phyloP scores from a whole-genome alignment of 2,329 filamentous ascomycete genomes.

The Purpureocillium lavendulum region DNA sequence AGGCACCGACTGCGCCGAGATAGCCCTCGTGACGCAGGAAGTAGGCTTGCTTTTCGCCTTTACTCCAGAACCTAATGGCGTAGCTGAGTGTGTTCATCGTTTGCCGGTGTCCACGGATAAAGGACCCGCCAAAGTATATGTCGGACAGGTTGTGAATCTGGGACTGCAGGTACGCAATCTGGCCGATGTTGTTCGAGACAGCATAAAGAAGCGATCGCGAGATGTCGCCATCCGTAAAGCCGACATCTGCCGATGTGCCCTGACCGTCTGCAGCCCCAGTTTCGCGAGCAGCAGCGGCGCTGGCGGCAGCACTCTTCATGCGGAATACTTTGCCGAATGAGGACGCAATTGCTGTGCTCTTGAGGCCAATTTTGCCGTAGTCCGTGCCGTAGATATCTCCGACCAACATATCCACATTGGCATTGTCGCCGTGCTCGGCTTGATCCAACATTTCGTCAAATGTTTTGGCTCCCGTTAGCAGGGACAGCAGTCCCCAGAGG shows the following conservation, averaged over 20 bases:
- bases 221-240: conserved; percentile 75
- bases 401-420: conserved; percentile 90
- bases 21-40: conserved; percentile 95
- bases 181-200: conserved; percentile 95
- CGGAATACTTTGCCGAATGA: conserved; percentile 96
- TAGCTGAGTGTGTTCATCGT: conserved; percentile 97
- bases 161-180: conserved; percentile 95
- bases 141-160: conserved; percentile 86
- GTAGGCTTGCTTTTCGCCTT: conserved; percentile 88
- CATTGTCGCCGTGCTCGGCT: conserved; percentile 86
- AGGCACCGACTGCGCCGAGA: conserved; percentile 86
- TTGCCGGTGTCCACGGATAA: conserved; percentile 91
- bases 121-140: conserved; percentile 96
- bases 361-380: conserved; percentile 92
- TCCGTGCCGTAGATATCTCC: conserved; percentile 97
- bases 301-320: conserved; percentile 67
- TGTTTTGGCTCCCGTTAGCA: conserved; percentile 86
- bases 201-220: conserved; percentile 88
- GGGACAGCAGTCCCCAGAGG: conserved; percentile 86
- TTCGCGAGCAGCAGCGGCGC: conserved; percentile 35
- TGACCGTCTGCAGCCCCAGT: conserved; percentile 73
- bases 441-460: conserved; percentile 97
- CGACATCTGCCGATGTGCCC: conserved; percentile 34
- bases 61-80: conserved; percentile 96
- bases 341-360: conserved; percentile 90